phyloP scores from a whole-genome alignment of 805 yeast genomes.

The Kluyveromyces wickerhamii region DNA sequence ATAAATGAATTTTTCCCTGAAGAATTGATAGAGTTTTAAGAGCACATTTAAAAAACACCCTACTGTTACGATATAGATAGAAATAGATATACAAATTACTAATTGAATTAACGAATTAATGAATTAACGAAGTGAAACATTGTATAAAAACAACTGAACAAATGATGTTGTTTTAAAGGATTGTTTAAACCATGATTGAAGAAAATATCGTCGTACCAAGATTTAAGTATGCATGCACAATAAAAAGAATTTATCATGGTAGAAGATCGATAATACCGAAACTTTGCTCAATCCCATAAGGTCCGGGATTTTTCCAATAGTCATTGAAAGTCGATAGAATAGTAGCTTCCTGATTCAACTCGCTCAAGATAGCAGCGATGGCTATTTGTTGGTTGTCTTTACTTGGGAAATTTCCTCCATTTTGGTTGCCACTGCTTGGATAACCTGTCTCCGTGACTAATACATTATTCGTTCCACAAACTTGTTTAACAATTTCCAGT shows the following conservation, averaged over 20 bases:
- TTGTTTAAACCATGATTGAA: too few species aligned
- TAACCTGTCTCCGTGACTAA: constrained; percentile 83
- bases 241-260: too few species aligned
- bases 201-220: too few species aligned
- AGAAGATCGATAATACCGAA: constrained; percentile 54
- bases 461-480: constrained; percentile 50
- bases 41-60: too few species aligned
- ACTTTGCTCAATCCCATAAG: constrained; percentile 76
- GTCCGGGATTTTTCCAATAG: constrained; percentile 81
- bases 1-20: constrained; percentile 62
- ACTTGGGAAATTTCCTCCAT: constrained; percentile 70
- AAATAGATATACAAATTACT: constrained; percentile 3
- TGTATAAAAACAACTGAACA: not conserved
- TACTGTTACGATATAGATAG: not conserved
- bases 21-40: constrained; percentile 47
- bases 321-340: constrained; percentile 78
- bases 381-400: constrained; percentile 65
- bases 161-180: not conserved
- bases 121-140: not conserved
- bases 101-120: not conserved
- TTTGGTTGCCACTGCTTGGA: constrained; percentile 63
- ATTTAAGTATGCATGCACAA: too few species aligned
- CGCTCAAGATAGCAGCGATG: constrained; percentile 50
- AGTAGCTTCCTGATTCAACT: constrained; percentile 52
- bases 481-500: constrained; percentile 41